These are phyloP conservation scores for Metarhizium sp. DNA, from an alignment of 2,329 filamentous ascomycete genomes.

Conservation along the genomic window DNA sequence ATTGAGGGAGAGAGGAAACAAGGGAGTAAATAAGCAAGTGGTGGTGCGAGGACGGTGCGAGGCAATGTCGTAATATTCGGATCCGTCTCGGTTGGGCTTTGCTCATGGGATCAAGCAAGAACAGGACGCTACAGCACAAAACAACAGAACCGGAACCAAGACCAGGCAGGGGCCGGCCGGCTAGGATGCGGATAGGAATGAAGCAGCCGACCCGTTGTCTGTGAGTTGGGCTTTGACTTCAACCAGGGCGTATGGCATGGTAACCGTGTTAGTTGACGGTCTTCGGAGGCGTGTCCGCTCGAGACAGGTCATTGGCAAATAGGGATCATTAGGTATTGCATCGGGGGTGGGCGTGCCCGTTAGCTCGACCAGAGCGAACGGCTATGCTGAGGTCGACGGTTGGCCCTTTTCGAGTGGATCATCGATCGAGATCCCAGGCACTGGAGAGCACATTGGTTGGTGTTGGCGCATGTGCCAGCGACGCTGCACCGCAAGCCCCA, in stretches of 20 bases:
- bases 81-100: background rate
- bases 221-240: background rate
- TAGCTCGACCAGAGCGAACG: too few species aligned
- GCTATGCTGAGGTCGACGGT: too few species aligned
- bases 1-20: background rate
- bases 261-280: background rate
- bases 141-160: background rate
- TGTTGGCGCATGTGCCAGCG: background rate
- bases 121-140: too few species aligned
- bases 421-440: slow-evolving; percentile 3
- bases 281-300: background rate
- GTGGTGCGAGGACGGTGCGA: background rate
- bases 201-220: background rate
- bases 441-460: background rate
- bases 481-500: background rate
- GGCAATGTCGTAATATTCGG: slow-evolving; percentile 1
- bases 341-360: too few species aligned
- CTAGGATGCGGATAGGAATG: background rate
- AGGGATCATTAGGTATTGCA: too few species aligned
- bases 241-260: background rate
- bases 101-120: background rate
- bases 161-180: background rate
- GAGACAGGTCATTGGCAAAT: background rate
- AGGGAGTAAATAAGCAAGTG: background rate
- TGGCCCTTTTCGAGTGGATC: background rate